Percentiles rank a stretch among this genome's conserved stretches.
phyloP scores from a whole-genome alignment of 1,139 yeast species.

The Kodamaea anthophila region DNA sequence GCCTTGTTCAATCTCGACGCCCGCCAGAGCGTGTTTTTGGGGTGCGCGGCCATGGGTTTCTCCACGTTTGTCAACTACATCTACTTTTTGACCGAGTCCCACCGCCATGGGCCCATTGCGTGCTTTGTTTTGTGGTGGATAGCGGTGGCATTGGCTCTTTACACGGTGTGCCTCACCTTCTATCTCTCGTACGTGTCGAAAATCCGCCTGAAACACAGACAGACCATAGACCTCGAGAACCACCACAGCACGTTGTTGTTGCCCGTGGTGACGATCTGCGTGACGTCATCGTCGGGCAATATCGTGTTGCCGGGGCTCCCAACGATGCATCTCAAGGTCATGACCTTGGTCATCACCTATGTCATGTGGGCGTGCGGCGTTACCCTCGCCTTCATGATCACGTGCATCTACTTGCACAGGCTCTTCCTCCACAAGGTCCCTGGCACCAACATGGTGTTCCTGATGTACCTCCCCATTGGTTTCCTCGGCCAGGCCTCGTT shows the following conservation, averaged over 20 bases:
- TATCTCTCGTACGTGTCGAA: slow-evolving; percentile 36
- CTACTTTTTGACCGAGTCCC: slow-evolving; percentile 27
- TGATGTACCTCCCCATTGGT: slow-evolving; percentile 59
- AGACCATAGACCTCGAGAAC: slow-evolving; percentile 18
- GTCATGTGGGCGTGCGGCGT: slow-evolving; percentile 68
- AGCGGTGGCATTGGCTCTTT: slow-evolving; percentile 44
- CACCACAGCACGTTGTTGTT: slow-evolving; percentile 47
- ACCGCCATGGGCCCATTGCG: slow-evolving; percentile 30
- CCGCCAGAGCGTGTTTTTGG: slow-evolving; percentile 55
- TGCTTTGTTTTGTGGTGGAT: slow-evolving; percentile 68
- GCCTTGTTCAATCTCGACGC: slow-evolving; percentile 37
- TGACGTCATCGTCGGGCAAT: slow-evolving; percentile 63
- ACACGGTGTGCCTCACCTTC: slow-evolving; percentile 53
- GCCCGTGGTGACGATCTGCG: slow-evolving; percentile 74
- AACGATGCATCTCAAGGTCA: slow-evolving; percentile 30
- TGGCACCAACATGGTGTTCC: slow-evolving; percentile 34
- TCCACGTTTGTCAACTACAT: slow-evolving; percentile 58
- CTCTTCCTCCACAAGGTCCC: slow-evolving; percentile 59
- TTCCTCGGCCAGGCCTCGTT: slow-evolving; percentile 74
- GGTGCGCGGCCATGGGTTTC: slow-evolving; percentile 75
- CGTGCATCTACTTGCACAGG: slow-evolving; percentile 52
- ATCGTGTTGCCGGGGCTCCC: slow-evolving; percentile 43
- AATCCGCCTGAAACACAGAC: slow-evolving; percentile 8
- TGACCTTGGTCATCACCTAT: slow-evolving; percentile 49
- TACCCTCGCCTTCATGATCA: slow-evolving; percentile 49